These are phyloP conservation scores for Sinapis alba DNA, from an alignment of 441 rosid species.

Conservation along the genomic window DNA sequence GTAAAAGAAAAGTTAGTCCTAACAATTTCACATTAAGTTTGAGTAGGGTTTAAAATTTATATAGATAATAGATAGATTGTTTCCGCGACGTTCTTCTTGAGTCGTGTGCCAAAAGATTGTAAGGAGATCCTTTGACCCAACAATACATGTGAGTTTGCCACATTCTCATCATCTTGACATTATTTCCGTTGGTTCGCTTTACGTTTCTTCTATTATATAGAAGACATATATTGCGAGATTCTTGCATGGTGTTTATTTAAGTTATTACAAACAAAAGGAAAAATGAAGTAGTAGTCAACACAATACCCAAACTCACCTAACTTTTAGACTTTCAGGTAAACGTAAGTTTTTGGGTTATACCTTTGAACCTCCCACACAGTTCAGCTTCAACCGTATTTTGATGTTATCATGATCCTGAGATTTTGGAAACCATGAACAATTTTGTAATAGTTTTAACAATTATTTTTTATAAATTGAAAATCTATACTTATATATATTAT, in stretches of 20 bases:
- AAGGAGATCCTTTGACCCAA: conserved; percentile 1
- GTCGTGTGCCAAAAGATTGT: background rate
- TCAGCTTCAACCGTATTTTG: background rate
- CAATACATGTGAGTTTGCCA: conserved; percentile 13
- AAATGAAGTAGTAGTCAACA: background rate
- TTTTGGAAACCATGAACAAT: too few relatives aligned
- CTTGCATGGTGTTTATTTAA: background rate
- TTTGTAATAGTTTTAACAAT: too few relatives aligned
- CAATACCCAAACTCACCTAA: conserved; percentile 5
- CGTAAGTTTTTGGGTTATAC: background rate
- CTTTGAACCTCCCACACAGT: background rate
- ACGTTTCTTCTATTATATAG: conserved; percentile 1
- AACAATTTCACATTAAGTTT: background rate
- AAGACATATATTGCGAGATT: background rate
- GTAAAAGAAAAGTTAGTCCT: conserved; percentile 10
- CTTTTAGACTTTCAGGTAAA: background rate
- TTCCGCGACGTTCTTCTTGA: conserved; percentile 7
- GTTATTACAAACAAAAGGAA: background rate
- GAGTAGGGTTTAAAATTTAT: background rate
- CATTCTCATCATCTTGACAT: background rate
- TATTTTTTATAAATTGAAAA: too few relatives aligned
- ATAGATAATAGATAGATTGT: background rate
- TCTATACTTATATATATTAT: too few relatives aligned
- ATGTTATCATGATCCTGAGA: background rate
- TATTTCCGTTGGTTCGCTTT: background rate